These are phyloP conservation scores for Beauveria asiatica DNA, from an alignment of 2,329 filamentous ascomycete genomes.

Conservation along the genomic window DNA sequence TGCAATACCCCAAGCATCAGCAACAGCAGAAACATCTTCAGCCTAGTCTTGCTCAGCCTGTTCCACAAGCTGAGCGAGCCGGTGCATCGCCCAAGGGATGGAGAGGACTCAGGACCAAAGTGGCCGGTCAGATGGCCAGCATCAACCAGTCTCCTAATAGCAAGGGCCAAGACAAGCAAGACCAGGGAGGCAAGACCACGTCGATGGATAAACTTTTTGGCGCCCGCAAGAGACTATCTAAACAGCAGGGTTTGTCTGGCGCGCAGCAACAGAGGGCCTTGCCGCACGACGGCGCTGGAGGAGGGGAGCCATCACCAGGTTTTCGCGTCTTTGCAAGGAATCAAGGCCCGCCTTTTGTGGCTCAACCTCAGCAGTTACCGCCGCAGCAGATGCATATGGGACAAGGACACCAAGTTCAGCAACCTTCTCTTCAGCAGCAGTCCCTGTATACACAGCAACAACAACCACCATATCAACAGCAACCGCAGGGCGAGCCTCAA, in stretches of 20 bases:
- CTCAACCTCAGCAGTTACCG: background rate
- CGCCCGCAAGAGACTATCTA: slow-evolving; percentile 25
- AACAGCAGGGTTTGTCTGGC: slow-evolving; percentile 16
- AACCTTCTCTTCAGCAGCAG: slow-evolving; percentile 9
- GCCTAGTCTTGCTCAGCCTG: background rate
- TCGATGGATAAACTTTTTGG: slow-evolving; percentile 21
- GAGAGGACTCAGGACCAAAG: slow-evolving; percentile 25
- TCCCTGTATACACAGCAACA: slow-evolving; percentile 3
- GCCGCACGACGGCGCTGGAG: background rate
- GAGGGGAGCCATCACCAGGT: background rate
- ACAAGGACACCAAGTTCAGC: background rate
- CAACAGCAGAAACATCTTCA: background rate
- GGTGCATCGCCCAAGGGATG: slow-evolving; percentile 17
- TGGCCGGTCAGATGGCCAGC: slow-evolving; percentile 22
- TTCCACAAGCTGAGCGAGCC: background rate
- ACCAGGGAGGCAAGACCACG: slow-evolving; percentile 9
- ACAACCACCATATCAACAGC: slow-evolving; percentile 1
- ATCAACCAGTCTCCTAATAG: slow-evolving; percentile 1
- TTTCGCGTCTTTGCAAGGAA: background rate
- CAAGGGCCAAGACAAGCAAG: slow-evolving; percentile 2
- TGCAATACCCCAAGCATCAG: background rate
- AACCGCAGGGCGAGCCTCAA: slow-evolving; percentile 9
- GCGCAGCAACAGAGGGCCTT: slow-evolving; percentile 4
- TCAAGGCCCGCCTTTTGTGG: background rate
- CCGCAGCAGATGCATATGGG: background rate